Base-by-base conservation (phyloP, 2,329 filamentous ascomycete species). In the Pseudogymnoascus sp. region DNA sequence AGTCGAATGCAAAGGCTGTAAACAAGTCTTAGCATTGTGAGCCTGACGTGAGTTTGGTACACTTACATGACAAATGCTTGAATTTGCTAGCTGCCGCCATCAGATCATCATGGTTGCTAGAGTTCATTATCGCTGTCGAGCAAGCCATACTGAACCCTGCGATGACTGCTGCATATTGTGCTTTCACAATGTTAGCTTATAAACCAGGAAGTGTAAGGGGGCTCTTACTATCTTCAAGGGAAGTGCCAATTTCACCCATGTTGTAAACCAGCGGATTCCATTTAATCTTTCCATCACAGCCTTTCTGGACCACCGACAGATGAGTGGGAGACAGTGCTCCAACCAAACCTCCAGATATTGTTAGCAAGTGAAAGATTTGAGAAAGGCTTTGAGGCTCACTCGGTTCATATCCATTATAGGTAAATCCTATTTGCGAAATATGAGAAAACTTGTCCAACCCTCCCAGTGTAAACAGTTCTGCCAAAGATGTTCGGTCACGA, bases 401-500 rank as follows among this genome's bases (percentile, higher is more conserved):
- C 64, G 89, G 83, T 11, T 84, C 82, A 42, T 86, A 83, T 14
- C 87, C 81, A 3, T 82, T 75, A 71, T 89, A 95, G 5, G 82
- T 81, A 74, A 96, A 96, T 1, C 91, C 91, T 53, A 87, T 86
- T 73, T 96, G 90, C 28, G 87, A 80, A 28, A 96, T 79, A 63
- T 85, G 89, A 66, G 83, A 85, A 34, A 96, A 84, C 53, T 80
- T 85, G 46, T 85, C 82, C 6, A 84, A 76, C 69, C 89, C 88
- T 28, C 82, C 81, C 63, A 88, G 83, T 4, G 83, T 82, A 66
- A 84, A 86, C 0, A 93, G 78, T 62, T 87, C 81, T 4, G 85
- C 81, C 82, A 96, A 88, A 0, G 85, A 89, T 59, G 83, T 81
- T 10, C 91, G 84, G 70, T 96, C 89, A 63, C 90, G 85, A 74